Evolutionary conservation across 2,329 filamentous ascomycete species (phyloP).

Genomic region (Fusarium burgessii): DNA sequence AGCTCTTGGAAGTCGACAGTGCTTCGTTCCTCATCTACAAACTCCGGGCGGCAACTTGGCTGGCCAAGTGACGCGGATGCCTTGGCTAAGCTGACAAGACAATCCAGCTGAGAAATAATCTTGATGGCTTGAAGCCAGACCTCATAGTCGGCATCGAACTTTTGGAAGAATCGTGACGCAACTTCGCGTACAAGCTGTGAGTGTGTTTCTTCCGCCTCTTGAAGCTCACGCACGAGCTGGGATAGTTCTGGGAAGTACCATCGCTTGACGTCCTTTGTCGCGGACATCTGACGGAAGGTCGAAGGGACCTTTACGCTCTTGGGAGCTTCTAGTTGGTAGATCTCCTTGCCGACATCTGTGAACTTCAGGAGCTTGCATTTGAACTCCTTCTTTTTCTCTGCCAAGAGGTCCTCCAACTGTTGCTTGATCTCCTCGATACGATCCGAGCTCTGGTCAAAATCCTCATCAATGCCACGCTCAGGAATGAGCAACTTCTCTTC

Average conservation of each 20-base stretch:
- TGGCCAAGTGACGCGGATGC: slow-evolving; percentile 86
- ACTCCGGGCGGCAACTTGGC: slow-evolving; percentile 89
- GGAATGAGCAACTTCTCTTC: slow-evolving; percentile 87
- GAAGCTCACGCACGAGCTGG: slow-evolving; percentile 83
- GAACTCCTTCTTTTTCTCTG: slow-evolving; percentile 77
- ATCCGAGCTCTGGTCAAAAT: slow-evolving; percentile 88
- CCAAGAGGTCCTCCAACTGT: slow-evolving; percentile 77
- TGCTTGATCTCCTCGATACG: slow-evolving; percentile 80
- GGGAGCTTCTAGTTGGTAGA: slow-evolving; percentile 94
- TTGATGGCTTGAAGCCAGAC: slow-evolving; percentile 91
- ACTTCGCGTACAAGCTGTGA: slow-evolving; percentile 91
- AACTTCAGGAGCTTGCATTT: slow-evolving; percentile 80
- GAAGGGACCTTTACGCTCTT: slow-evolving; percentile 87
- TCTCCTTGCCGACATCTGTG: slow-evolving; percentile 92
- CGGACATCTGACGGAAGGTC: slow-evolving; percentile 95
- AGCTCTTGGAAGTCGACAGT: slow-evolving; percentile 93
- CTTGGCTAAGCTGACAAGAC: slow-evolving; percentile 91
- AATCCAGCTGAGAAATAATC: slow-evolving; percentile 92
- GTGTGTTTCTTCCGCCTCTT: slow-evolving; percentile 95
- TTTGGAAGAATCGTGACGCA: slow-evolving; percentile 81
- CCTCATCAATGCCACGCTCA: slow-evolving; percentile 86
- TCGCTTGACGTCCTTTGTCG: slow-evolving; percentile 88
- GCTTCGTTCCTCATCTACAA: slow-evolving; percentile 86
- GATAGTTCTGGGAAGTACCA: slow-evolving; percentile 93
- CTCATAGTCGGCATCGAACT: slow-evolving; percentile 88